Evolutionary conservation across 306 rosid genomes (phyloP), one percentile per base, ranked within the genome.

Genomic region (Sindora glabra): DNA sequence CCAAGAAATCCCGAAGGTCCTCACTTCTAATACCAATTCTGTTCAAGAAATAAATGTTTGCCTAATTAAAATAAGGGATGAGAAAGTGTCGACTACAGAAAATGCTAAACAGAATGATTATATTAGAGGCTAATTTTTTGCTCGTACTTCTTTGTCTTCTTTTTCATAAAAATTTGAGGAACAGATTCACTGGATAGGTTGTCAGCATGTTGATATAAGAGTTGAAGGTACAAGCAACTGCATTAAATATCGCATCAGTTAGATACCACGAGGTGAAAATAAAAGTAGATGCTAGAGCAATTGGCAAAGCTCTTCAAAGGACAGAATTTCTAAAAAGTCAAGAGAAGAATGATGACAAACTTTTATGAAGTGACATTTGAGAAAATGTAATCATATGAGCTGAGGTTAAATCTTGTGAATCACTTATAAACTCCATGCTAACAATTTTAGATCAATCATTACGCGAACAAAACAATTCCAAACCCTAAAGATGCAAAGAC

Each of bases 1-100:
- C 96, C 18, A 91, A 61, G 5, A 23, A 76, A 72, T 85, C 86
- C 69, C 72, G 19, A n/a, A 91, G 71, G 75, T 91, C 98, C 70
- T 85, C 89, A 45, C 89, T 87, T 76, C 96, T 81, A 74, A 91
- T 85, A 50, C 98, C 98, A 70, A 88, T 85, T 78, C 98, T 91
- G 92, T 49, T 67, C 56, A 25, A 58, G 34, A 59, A 26, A 42
- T 36, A 59, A 41, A 47, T 26, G 50, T 60, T n/a, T n/a, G 39
- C 49, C 69, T 34, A 37, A 62, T 16, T 58, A 75, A 69, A 39
- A 50, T 14, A 61, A 56, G 69, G 56, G 36, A 49, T 29, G 13
- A 61, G 8, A 13, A 8, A 72, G 60, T 42, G 48, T 39, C 34
- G 49, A 65, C 51, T 34, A 45, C 63, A 65, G 52, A 72, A 32